Conservation (phyloP, 805 yeast genomes). For the Schwanniomyces polymorphus region DNA sequence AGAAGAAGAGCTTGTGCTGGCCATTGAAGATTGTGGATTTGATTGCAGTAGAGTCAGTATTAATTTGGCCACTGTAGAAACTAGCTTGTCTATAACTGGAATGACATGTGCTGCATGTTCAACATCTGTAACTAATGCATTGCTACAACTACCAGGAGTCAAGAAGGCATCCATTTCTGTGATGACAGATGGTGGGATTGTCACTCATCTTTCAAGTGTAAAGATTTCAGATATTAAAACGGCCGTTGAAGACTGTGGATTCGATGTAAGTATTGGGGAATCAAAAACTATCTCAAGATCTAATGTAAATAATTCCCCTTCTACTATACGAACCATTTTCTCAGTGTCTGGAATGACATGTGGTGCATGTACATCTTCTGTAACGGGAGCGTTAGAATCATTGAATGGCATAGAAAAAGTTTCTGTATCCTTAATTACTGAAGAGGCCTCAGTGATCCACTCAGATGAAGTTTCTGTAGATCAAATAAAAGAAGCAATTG, state of each 20-base stretch:
- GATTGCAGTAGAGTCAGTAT: constrained; percentile 7
- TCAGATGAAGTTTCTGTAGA: constrained; percentile 29
- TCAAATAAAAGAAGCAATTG: constrained; percentile 54
- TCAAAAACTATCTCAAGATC: not conserved
- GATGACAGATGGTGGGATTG: constrained; percentile 67
- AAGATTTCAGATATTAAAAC: constrained; percentile 14
- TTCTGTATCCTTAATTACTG: constrained; percentile 73
- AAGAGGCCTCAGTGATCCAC: constrained; percentile 63
- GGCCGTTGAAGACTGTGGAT: constrained; percentile 52
- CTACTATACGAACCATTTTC: not conserved
- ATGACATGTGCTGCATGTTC: constrained; percentile 95
- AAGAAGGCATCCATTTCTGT: constrained; percentile 59
- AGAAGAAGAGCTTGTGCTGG: constrained; percentile 14
- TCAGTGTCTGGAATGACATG: constrained; percentile 78
- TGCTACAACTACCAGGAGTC: constrained; percentile 52
- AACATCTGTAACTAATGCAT: constrained; percentile 49
- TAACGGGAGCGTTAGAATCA: constrained; percentile 52
- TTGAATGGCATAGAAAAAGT: constrained; percentile 53
- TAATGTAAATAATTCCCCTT: not conserved
- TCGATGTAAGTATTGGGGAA: constrained; percentile 36
- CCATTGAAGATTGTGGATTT: constrained; percentile 32
- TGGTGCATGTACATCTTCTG: constrained; percentile 72
- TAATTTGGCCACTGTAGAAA: constrained; percentile 3
- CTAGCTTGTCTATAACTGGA: constrained; percentile 43
- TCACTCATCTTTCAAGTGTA: constrained; percentile 41